Conservation (phyloP, 257 asterid species). For the Salvia hispanica region DNA sequence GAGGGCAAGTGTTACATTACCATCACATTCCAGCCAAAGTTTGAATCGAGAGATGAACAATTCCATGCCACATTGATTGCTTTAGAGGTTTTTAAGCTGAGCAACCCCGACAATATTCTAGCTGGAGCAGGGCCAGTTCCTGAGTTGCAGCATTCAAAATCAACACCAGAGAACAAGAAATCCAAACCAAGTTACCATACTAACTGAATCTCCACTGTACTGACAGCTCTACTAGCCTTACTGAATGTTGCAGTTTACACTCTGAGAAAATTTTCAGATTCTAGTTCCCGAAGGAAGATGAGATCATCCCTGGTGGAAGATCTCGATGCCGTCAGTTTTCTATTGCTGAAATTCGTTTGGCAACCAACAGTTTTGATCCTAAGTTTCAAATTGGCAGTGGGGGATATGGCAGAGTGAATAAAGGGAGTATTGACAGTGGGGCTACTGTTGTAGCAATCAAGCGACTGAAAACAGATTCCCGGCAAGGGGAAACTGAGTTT, state of each 20-base stretch:
- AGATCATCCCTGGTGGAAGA: conserved; percentile 34
- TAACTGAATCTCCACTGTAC: conserved; percentile 35
- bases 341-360: conserved; percentile 49
- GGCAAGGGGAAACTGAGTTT: conserved; percentile 61
- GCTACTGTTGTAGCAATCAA: conserved; percentile 54
- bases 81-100: conserved; percentile 62
- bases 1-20: conserved; percentile 42
- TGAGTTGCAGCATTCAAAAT: conserved; percentile 12
- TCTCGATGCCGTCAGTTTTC: conserved; percentile 58
- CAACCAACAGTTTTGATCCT: conserved; percentile 54
- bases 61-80: conserved; percentile 44
- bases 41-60: conserved; percentile 18
- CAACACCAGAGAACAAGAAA: conserved; percentile 32
- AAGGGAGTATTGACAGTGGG: conserved; percentile 61
- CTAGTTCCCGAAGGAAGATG: conserved; percentile 34
- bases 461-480: conserved; percentile 46
- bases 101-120: conserved; percentile 69
- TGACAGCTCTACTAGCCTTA: conserved; percentile 42
- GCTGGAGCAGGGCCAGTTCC: conserved; percentile 39
- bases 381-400: conserved; percentile 61
- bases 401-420: conserved; percentile 69
- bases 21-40: conserved; percentile 47
- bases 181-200: conserved; percentile 21
- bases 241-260: conserved; percentile 48
- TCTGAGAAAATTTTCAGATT: conserved; percentile 41